Evolutionary conservation across 352 stramenopile species (phyloP).

Genomic region (Chrysophaeum taylorii): DNA sequence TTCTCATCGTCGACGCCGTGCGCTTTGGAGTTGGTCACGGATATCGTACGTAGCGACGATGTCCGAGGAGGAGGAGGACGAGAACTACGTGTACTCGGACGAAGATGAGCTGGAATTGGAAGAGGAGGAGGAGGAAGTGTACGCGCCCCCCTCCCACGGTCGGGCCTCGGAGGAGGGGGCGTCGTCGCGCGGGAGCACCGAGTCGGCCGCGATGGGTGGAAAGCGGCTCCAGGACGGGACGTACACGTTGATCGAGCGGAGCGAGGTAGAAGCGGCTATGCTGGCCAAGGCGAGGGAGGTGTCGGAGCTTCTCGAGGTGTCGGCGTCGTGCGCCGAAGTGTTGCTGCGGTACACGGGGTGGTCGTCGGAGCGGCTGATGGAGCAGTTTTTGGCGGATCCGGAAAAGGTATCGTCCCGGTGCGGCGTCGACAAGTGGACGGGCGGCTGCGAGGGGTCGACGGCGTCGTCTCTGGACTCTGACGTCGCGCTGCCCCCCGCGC

Average conservation of each 20-base stretch:
- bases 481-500: conserved; percentile 41
- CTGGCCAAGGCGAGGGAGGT: neutral
- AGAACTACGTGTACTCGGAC: conserved; percentile 31
- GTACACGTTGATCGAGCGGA: neutral
- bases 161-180: neutral
- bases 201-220: neutral
- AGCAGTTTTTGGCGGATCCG: conserved; percentile 64
- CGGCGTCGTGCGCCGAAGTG: conserved; percentile 29
- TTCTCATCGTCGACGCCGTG: too few species aligned
- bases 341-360: conserved; percentile 67
- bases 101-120: conserved; percentile 28
- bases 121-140: conserved; percentile 12
- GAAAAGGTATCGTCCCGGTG: conserved; percentile 31
- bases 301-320: neutral
- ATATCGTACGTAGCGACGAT: too few species aligned
- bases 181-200: neutral
- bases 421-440: conserved; percentile 10
- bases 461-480: conserved; percentile 34
- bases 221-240: neutral
- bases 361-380: conserved; percentile 77
- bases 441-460: conserved; percentile 25
- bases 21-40: too few species aligned
- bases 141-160: too few species aligned
- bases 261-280: neutral
- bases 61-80: conserved; percentile 32